These are phyloP conservation scores for Cyclotella kingstonii DNA, from an alignment of 108 stramenopile species.

Conservation along the genomic window DNA sequence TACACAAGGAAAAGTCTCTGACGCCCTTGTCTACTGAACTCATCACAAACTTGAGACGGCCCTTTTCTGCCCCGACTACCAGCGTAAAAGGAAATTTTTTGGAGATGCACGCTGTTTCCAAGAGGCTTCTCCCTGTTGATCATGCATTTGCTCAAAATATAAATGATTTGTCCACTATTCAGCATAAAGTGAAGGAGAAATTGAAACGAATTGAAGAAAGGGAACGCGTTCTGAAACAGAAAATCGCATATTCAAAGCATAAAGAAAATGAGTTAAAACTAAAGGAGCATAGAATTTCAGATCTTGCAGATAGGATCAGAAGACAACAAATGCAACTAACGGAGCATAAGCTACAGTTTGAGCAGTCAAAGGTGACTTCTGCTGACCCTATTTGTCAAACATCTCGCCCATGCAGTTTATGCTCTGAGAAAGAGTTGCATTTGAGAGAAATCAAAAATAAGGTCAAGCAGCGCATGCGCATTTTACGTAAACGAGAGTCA, in stretches of 20 bases:
- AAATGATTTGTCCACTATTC: slow-evolving; percentile 7
- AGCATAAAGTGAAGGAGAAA: slow-evolving; percentile 17
- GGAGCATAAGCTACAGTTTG: slow-evolving; percentile 28
- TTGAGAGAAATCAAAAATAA: slow-evolving; percentile 5
- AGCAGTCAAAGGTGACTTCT: slow-evolving; percentile 4
- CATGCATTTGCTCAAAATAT: slow-evolving; percentile 16
- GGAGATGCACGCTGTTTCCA: background rate
- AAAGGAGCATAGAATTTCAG: slow-evolving; percentile 20
- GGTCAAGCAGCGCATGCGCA: slow-evolving; percentile 4
- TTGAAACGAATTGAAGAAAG: slow-evolving; percentile 8
- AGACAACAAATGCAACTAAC: slow-evolving; percentile 16
- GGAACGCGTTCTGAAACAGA: slow-evolving; percentile 11
- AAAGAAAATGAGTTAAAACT: slow-evolving; percentile 15
- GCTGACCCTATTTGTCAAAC: background rate
- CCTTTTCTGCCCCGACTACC: slow-evolving; percentile 10
- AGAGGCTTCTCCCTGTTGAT: background rate
- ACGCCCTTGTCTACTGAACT: background rate
- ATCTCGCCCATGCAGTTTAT: slow-evolving; percentile 6
- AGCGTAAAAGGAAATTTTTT: background rate
- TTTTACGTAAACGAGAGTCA: slow-evolving; percentile 14
- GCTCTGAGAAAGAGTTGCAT: slow-evolving; percentile 13
- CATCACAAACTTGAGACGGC: background rate
- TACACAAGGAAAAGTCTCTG: background rate
- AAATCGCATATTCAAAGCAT: background rate
- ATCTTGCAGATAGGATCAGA: slow-evolving; percentile 21